phyloP scores from a whole-genome alignment of 2,329 filamentous ascomycete species.

The Niveomyces coronatus region DNA sequence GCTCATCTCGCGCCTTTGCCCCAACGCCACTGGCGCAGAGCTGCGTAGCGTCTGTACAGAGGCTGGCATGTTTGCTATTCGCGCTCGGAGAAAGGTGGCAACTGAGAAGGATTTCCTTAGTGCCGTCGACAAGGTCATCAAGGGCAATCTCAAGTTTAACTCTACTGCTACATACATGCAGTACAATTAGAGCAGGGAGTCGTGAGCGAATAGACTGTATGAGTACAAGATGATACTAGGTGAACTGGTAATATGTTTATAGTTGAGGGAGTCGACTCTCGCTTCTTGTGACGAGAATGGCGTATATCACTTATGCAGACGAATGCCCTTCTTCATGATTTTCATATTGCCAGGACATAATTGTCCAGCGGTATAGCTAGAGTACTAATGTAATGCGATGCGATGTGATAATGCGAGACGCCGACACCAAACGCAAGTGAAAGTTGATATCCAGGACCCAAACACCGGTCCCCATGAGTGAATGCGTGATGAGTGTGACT shows the following conservation, averaged over 20 bases:
- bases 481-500: too few relatives aligned
- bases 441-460: too few relatives aligned
- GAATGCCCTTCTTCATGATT: too few relatives aligned
- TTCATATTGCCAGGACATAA: too few relatives aligned
- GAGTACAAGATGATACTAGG: constrained; percentile 18
- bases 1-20: constrained; percentile 91
- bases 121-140: constrained; percentile 98
- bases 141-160: constrained; percentile 99
- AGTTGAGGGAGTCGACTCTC: not conserved
- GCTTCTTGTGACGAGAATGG: constrained; percentile 5
- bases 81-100: constrained; percentile 89
- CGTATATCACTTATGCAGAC: not conserved
- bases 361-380: too few relatives aligned
- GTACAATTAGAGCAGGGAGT: constrained; percentile 65
- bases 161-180: constrained; percentile 96
- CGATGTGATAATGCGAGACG: too few relatives aligned
- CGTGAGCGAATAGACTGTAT: constrained; percentile 23
- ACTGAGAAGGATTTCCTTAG: constrained; percentile 98
- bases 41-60: constrained; percentile 94
- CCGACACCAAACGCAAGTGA: too few relatives aligned
- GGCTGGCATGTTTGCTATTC: constrained; percentile 96
- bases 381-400: too few relatives aligned
- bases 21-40: constrained; percentile 94
- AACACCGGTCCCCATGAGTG: too few relatives aligned
- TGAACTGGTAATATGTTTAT: constrained; percentile 12